These are phyloP conservation scores for Candida pini DNA, from an alignment of 805 yeast genomes.

Conservation along the genomic window DNA sequence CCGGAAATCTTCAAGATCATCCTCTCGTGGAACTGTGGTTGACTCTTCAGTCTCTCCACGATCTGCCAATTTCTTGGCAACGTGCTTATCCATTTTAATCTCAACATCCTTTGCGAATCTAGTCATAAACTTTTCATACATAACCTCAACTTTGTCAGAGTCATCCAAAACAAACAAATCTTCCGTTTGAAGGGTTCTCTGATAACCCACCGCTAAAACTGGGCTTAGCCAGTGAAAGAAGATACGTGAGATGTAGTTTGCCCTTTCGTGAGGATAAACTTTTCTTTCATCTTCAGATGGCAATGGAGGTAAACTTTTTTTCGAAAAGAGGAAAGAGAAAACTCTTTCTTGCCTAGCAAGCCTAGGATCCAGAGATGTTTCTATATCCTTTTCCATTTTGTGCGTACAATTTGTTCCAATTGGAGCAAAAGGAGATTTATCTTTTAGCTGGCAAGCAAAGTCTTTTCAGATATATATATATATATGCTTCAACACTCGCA, in stretches of 20 bases:
- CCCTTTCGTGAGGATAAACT: slow-evolving; percentile 38
- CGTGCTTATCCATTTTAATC: slow-evolving; percentile 24
- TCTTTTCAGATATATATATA: too few species aligned
- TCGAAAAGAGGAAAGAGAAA: slow-evolving; percentile 42
- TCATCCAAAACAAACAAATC: slow-evolving; percentile 49
- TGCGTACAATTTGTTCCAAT: too few species aligned
- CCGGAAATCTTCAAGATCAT: slow-evolving; percentile 16
- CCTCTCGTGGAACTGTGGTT: slow-evolving; percentile 5
- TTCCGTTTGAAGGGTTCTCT: slow-evolving; percentile 57
- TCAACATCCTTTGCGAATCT: slow-evolving; percentile 27
- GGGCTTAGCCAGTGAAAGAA: slow-evolving; percentile 70
- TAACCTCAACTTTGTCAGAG: slow-evolving; percentile 33
- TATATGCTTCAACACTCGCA: too few species aligned
- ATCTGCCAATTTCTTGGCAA: slow-evolving; percentile 20
- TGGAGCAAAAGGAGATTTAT: too few species aligned
- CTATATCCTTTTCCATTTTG: too few species aligned
- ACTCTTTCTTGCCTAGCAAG: slow-evolving; percentile 30
- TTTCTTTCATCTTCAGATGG: slow-evolving; percentile 46
- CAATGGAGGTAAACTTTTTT: slow-evolving; percentile 43
- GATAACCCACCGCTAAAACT: slow-evolving; percentile 58
- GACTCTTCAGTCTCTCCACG: background rate
- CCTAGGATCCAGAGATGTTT: slow-evolving; percentile 3
- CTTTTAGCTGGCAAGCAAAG: too few species aligned
- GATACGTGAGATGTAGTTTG: slow-evolving; percentile 34
- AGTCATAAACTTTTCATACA: slow-evolving; percentile 30